Conservation (phyloP, 2,329 filamentous ascomycete genomes). For the Penicillium oxalicum region DNA sequence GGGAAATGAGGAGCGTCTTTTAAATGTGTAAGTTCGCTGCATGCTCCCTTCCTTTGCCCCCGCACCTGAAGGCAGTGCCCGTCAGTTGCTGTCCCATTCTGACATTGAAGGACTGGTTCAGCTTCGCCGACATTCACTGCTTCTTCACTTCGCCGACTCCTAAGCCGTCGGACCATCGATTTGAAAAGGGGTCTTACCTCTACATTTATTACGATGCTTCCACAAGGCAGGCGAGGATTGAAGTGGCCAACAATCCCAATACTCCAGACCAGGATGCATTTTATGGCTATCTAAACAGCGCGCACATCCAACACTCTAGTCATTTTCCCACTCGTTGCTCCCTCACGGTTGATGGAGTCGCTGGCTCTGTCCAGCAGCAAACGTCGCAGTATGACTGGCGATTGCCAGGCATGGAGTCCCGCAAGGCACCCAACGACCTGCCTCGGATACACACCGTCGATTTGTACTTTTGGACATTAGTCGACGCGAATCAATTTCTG, state of each 20-base stretch:
- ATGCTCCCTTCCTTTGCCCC: slow-evolving; percentile 11
- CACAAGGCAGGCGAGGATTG: slow-evolving; percentile 50
- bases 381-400: slow-evolving; percentile 49
- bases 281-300: slow-evolving; percentile 50
- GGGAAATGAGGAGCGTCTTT: slow-evolving; percentile 42
- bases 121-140: slow-evolving; percentile 60
- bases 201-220: slow-evolving; percentile 57
- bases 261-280: slow-evolving; percentile 61
- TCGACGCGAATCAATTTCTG: slow-evolving; percentile 53
- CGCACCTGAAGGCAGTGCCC: slow-evolving; percentile 6
- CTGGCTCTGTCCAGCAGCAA: slow-evolving; percentile 19
- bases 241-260: slow-evolving; percentile 59
- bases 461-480: slow-evolving; percentile 58
- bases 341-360: slow-evolving; percentile 46
- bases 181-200: slow-evolving; percentile 59
- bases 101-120: slow-evolving; percentile 24
- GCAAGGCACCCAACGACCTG: slow-evolving; percentile 49
- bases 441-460: slow-evolving; percentile 54
- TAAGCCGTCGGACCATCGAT: slow-evolving; percentile 55
- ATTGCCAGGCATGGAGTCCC: slow-evolving; percentile 48
- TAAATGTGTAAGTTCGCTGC: slow-evolving; percentile 40
- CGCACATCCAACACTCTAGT: slow-evolving; percentile 51
- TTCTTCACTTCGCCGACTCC: slow-evolving; percentile 54
- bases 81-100: background rate
- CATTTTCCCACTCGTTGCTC: slow-evolving; percentile 57